These are phyloP conservation scores for Picea sitchensis DNA, from an alignment of 75 land plant genomes.

Conservation along the genomic window DNA sequence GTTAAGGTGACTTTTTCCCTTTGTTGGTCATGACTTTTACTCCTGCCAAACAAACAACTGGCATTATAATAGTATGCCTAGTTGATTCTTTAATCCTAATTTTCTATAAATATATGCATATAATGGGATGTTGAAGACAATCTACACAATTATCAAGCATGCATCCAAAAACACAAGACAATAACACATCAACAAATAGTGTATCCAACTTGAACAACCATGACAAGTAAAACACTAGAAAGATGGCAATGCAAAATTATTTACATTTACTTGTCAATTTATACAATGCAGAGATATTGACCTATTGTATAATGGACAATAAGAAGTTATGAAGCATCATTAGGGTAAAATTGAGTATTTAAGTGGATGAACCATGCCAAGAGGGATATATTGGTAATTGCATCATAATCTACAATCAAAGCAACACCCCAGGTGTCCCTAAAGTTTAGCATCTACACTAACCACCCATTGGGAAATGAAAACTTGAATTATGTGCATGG, in stretches of 20 bases:
- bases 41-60: slow-evolving; percentile 8
- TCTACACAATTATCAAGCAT: neutral
- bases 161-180: neutral
- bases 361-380: neutral
- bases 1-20: neutral
- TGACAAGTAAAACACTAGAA: neutral
- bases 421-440: neutral
- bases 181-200: neutral
- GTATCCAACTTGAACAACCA: neutral
- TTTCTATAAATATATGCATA: neutral
- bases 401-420: neutral
- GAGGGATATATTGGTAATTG: neutral
- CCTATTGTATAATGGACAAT: slow-evolving; percentile 2
- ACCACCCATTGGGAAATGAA: too few relatives aligned
- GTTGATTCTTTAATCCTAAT: neutral
- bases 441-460: neutral
- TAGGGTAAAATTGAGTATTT: neutral
- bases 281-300: neutral
- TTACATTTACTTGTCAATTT: neutral
- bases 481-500: too few relatives aligned
- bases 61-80: neutral
- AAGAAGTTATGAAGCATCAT: neutral
- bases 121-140: neutral
- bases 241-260: neutral
- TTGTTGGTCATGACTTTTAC: slow-evolving; percentile 4